These are phyloP conservation scores for Phytophthora idaei DNA, from an alignment of 352 stramenopile species.

Conservation along the genomic window DNA sequence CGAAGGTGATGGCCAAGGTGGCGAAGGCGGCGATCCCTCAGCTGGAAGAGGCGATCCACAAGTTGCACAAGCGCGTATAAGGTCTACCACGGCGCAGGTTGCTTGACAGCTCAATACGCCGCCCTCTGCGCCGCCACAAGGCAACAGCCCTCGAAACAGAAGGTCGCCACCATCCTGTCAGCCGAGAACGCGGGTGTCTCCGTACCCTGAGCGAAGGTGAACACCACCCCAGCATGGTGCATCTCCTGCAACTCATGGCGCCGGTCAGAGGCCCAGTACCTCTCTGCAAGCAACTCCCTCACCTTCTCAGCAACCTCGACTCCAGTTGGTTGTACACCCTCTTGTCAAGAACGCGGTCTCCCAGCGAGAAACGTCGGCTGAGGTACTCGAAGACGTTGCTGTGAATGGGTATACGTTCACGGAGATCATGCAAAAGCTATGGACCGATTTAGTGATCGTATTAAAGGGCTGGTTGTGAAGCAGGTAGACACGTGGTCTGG, in stretches of 20 bases:
- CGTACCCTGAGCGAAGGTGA: background rate
- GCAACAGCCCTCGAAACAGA: background rate
- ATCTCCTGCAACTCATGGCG: background rate
- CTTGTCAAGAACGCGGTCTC: background rate
- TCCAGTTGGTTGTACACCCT: background rate
- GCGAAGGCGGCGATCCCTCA: no score
- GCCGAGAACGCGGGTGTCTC: background rate
- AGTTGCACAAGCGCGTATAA: background rate
- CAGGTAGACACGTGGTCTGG: background rate
- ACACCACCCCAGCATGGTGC: background rate
- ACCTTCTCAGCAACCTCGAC: background rate
- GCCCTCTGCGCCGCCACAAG: background rate
- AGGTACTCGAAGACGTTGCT: background rate
- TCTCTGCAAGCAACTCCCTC: background rate
- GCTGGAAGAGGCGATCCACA: no score
- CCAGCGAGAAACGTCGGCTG: background rate
- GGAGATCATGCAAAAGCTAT: background rate
- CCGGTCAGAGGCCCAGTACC: background rate
- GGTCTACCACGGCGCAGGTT: background rate
- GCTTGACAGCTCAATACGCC: background rate
- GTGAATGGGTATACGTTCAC: background rate
- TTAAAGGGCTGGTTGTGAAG: background rate
- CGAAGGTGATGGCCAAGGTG: no score
- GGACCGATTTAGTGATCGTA: background rate
- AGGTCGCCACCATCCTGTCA: background rate